Percentiles rank a stretch among this genome's conserved stretches.
These are phyloP conservation scores for Candida maltosa DNA, from an alignment of 805 yeast genomes.

Conservation along the genomic window DNA sequence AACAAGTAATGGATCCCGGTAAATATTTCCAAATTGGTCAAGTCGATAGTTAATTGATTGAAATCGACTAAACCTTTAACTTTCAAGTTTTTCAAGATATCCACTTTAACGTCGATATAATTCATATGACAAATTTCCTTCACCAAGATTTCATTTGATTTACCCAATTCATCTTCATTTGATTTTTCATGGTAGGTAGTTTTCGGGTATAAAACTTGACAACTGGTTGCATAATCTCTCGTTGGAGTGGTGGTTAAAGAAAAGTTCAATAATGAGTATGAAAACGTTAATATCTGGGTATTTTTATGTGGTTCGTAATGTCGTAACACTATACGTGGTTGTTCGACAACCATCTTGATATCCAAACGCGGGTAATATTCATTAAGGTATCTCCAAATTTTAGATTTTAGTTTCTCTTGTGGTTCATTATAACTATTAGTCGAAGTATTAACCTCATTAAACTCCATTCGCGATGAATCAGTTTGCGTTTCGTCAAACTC, in stretches of 20 bases:
- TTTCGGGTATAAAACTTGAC: slow-evolving; percentile 32
- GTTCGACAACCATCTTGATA: slow-evolving; percentile 27
- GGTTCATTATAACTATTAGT: not conserved
- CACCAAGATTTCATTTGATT: slow-evolving; percentile 20
- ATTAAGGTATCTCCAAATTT: slow-evolving; percentile 15
- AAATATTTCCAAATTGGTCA: slow-evolving; percentile 27
- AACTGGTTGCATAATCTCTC: slow-evolving; percentile 31
- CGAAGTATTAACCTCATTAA: not conserved
- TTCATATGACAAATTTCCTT: slow-evolving; percentile 15
- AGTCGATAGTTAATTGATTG: slow-evolving; percentile 18
- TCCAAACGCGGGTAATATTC: slow-evolving; percentile 32
- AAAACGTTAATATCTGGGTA: slow-evolving; percentile 23
- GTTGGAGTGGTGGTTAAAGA: slow-evolving; percentile 27
- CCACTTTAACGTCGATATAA: slow-evolving; percentile 11
- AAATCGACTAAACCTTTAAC: slow-evolving; percentile 18
- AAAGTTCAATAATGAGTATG: slow-evolving; percentile 33
- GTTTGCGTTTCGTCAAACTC: not conserved
- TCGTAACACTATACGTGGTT: slow-evolving; percentile 25
- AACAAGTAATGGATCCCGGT: slow-evolving; percentile 29
- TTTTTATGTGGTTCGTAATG: slow-evolving; percentile 10
- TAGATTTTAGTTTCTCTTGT: slow-evolving; percentile 3
- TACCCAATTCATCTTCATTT: not conserved
- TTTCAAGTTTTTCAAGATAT: slow-evolving; percentile 26
- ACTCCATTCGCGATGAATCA: not conserved
- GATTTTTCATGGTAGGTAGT: slow-evolving; percentile 26